These are phyloP conservation scores for Cenchrus fungigraminus DNA, from an alignment of 176 grass and related monocot genomes.

Conservation along the genomic window DNA sequence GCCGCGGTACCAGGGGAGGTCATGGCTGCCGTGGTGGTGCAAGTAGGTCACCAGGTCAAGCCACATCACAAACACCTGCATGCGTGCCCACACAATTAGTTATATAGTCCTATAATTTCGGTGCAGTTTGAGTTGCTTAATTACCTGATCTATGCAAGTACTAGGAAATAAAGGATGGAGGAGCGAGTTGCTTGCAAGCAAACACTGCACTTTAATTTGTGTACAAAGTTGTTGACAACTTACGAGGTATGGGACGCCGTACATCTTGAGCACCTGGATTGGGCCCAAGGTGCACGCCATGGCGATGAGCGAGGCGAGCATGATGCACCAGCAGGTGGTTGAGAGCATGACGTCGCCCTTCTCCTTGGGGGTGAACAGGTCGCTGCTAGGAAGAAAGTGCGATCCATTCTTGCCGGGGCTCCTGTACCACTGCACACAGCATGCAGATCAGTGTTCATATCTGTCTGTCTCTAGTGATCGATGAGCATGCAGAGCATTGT, in stretches of 20 bases:
- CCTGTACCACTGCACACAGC: constrained; percentile 57
- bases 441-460: background rate
- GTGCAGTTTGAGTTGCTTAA: constrained; percentile 1
- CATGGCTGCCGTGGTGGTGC: constrained; percentile 78
- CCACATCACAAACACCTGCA: constrained; percentile 94
- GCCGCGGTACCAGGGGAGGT: constrained; percentile 90
- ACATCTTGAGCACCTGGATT: constrained; percentile 60
- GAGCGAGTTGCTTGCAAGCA: background rate
- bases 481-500: too few relatives aligned
- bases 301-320: constrained; percentile 55
- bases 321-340: constrained; percentile 69
- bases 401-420: constrained; percentile 80
- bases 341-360: constrained; percentile 60
- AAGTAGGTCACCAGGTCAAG: constrained; percentile 87
- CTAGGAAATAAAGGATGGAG: too few relatives aligned
- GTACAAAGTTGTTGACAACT: constrained; percentile 8
- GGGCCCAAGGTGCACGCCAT: constrained; percentile 50
- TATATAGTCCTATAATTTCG: background rate
- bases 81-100: background rate
- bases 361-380: constrained; percentile 70
- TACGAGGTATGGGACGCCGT: constrained; percentile 75
- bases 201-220: background rate
- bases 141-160: too few relatives aligned
- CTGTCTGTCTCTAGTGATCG: too few relatives aligned
- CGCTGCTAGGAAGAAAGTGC: constrained; percentile 76